Evolutionary conservation across 2,329 filamentous ascomycete genomes (phyloP).

Genomic region (Orbilia oligospora): DNA sequence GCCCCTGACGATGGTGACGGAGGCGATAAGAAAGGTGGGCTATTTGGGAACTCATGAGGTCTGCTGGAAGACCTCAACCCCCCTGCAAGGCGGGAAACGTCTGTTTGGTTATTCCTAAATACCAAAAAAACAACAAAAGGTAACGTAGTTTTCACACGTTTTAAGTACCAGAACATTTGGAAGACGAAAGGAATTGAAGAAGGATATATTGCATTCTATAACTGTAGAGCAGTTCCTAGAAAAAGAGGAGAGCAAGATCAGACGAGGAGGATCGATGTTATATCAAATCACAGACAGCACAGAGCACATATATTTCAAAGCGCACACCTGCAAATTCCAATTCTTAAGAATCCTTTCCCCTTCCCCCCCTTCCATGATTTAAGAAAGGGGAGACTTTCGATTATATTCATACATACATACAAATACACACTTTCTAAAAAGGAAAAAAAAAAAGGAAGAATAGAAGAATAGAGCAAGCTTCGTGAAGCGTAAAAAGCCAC

Average conservation of each 20-base stretch:
- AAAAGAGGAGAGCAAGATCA: background rate
- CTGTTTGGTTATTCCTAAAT: background rate
- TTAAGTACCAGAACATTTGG: background rate
- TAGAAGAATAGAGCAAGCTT: background rate
- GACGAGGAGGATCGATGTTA: no score
- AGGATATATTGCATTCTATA: background rate
- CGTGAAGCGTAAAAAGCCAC: no score
- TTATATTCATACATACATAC: background rate
- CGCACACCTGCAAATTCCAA: background rate
- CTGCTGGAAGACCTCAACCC: background rate
- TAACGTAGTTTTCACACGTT: background rate
- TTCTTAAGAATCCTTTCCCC: background rate
- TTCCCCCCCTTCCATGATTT: background rate
- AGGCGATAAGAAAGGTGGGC: conserved; percentile 9
- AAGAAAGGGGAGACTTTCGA: background rate
- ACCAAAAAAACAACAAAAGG: background rate
- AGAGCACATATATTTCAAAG: background rate
- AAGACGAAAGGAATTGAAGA: background rate
- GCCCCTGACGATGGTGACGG: background rate
- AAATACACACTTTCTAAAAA: background rate
- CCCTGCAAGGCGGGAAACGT: background rate
- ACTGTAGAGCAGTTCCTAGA: conserved; percentile 16
- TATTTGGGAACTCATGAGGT: conserved; percentile 15
- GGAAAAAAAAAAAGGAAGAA: background rate
- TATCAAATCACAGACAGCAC: background rate